phyloP scores from a whole-genome alignment of 2,329 filamentous ascomycete genomes.

The Blastomyces parvus region DNA sequence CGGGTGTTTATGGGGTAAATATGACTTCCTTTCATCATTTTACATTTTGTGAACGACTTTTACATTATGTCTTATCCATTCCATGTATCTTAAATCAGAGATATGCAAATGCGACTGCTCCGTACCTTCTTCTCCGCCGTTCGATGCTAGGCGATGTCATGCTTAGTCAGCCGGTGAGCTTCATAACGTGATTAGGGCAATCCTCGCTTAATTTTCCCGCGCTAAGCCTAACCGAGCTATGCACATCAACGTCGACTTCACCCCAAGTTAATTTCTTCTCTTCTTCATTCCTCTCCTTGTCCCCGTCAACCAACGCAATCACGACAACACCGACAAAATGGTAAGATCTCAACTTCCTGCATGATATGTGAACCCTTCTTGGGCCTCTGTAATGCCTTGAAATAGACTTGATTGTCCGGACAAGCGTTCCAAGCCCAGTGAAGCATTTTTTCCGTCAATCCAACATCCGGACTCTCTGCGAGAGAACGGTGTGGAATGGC shows the following conservation, averaged over 20 bases:
- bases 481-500: conserved; percentile 24
- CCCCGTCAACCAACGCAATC: conserved; percentile 40
- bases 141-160: not conserved
- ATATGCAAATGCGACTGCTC: too few species aligned
- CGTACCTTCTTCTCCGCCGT: too few species aligned
- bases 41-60: not conserved
- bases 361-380: conserved; percentile 29
- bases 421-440: conserved; percentile 4
- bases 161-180: not conserved
- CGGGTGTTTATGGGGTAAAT: not conserved
- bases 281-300: conserved; percentile 24
- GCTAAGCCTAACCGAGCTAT: conserved; percentile 1
- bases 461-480: conserved; percentile 20
- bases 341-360: conserved; percentile 49
- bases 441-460: conserved; percentile 27
- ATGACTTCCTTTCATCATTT: not conserved
- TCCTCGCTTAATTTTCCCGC: conserved; percentile 8
- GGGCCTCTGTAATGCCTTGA: conserved; percentile 33
- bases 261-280: conserved; percentile 6
- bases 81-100: not conserved
- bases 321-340: conserved; percentile 49
- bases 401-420: conserved; percentile 15
- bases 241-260: conserved; percentile 3
- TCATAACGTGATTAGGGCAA: conserved; percentile 2
- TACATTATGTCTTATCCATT: not conserved